A percentile compares a stretch with the other conserved stretches of the same genome.
Conservation (phyloP, 345 rosid species). For the Hibiscus tridactylites region DNA sequence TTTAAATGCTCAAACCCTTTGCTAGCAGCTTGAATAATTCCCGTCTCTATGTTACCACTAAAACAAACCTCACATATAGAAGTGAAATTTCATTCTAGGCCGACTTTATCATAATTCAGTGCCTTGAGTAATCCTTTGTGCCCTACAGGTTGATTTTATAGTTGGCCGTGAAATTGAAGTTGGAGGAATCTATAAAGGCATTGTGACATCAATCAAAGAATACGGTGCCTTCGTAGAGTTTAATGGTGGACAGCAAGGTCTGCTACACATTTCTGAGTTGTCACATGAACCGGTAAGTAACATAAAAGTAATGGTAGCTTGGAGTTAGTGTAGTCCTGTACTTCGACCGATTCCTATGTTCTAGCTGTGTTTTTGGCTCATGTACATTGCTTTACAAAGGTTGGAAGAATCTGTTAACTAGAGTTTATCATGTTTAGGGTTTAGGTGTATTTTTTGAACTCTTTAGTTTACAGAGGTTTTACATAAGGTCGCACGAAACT, state of each 20-base stretch:
- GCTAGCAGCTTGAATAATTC: neutral
- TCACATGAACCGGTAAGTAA: slow-evolving; percentile 78
- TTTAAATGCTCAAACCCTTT: neutral
- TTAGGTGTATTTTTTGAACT: neutral
- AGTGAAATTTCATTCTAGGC: neutral
- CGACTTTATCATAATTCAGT: neutral
- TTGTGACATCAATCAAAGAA: slow-evolving; percentile 81
- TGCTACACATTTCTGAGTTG: slow-evolving; percentile 87
- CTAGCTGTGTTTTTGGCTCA: neutral
- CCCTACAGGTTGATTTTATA: slow-evolving; percentile 59
- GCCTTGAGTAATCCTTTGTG: slow-evolving; percentile 10
- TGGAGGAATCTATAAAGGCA: slow-evolving; percentile 81
- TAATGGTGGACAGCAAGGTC: slow-evolving; percentile 89
- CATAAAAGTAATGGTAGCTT: neutral
- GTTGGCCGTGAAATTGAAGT: slow-evolving; percentile 84
- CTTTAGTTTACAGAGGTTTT: neutral
- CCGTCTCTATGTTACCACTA: neutral
- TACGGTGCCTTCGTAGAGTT: slow-evolving; percentile 98
- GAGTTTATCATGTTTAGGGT: neutral
- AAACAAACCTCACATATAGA: neutral
- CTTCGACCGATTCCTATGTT: neutral
- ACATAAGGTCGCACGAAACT: neutral
- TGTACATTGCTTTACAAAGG: neutral
- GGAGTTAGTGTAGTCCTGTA: neutral
- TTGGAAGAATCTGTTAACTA: too few relatives aligned